Base-by-base conservation (phyloP, 1,139 yeast species). In the Yamadazyma sp. region DNA sequence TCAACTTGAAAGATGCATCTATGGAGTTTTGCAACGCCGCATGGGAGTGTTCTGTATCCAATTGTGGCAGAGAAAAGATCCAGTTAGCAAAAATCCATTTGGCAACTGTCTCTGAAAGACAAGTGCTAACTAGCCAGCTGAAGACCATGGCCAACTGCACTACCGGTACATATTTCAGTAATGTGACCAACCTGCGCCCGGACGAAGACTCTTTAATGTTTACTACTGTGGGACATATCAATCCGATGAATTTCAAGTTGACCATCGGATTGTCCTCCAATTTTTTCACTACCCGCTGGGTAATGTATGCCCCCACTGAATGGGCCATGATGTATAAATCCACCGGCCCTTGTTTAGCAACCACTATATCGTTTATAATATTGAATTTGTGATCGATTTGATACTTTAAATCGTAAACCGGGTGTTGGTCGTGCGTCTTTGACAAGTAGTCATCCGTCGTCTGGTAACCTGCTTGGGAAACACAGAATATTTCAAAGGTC, bases 161-260 rank as follows among this genome's bases (percentile, higher is more conserved):
- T 3, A 69, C 26, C 0, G 79, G 78, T 2, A 72, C 39, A 8
- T 49, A 50, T 4, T 50, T 42, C 41, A 62, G 59, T 5, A 75
- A 40, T 17, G 47, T 41, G 2, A 62, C 52, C 33, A 80, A 60
- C 12, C 47, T 34, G 3, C 51, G 48, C 1, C 89, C 89, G 14
- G 77, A 73, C 9, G 57, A 61, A 3, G 84, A 77, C 31, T 58
- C 54, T 13, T 75, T 74, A 26, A 82, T 76, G 45, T 80, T 80
- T 17, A 68, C 63, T 15, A 82, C 66, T 0, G 89, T 80, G 1
- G 89, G 89, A 31, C 84, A 80, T 12, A 82, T 61, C 39, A 82
- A 58, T 0, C 86, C 86, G n/a, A 73, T 67, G 39, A 79, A 69
- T 39, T 57, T 56, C 29, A 71, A 46, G 3, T 44, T 34, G 33